Base-by-base conservation (phyloP, 1,139 yeast species). In the Saccharomyces hybrid region DNA sequence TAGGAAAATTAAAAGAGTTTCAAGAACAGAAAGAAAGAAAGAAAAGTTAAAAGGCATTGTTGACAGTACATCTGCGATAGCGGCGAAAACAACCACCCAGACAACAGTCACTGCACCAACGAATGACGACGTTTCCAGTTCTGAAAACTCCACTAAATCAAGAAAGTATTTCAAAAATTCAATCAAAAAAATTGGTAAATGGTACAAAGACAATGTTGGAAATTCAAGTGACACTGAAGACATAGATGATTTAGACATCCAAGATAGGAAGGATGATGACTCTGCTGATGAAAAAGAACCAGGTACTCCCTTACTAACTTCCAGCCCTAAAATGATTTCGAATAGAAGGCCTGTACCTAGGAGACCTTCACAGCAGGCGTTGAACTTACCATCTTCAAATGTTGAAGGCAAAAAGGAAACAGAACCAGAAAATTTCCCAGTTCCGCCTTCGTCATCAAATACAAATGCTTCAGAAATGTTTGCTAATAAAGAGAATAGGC, bases 141-240 rank as follows among this genome's bases (percentile, higher is more conserved):
- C 67, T 8, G 68, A 62, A 8, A 68, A 70, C 51, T 64, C 70
- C 9, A 46, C 61, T 3, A 66, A 67, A 7, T 64, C 73, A 1
- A 64, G 69, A 54, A 73, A 71, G 50, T 69, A 70, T n/a, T 66
- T 77, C 9, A 64, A 78, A 3, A 71, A 69, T 51, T 79, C 86
- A 0, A 69, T 84, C 51, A 80, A 77, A 57, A 84, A 81, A 61
- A 70, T 86, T n/a, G 88, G 87, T 1, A 83, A 80, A 58, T 84
- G 91, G 89, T 85, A 85, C 61, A 80, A 78, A 54, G 83, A 79
- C 53, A 78, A 75, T n/a, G 75, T 67, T 0, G 42, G 42, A 8
- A 57, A 55, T 14, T 54, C 48, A 4, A 58, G 54, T 41, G 59
- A 55, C 19, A 58, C 56, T 47, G 51, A 51, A 2, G 53, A 54